Percentiles rank a stretch among this genome's conserved stretches.
Conservation (phyloP, 352 stramenopile genomes). For the Globisporangium middletonii region DNA sequence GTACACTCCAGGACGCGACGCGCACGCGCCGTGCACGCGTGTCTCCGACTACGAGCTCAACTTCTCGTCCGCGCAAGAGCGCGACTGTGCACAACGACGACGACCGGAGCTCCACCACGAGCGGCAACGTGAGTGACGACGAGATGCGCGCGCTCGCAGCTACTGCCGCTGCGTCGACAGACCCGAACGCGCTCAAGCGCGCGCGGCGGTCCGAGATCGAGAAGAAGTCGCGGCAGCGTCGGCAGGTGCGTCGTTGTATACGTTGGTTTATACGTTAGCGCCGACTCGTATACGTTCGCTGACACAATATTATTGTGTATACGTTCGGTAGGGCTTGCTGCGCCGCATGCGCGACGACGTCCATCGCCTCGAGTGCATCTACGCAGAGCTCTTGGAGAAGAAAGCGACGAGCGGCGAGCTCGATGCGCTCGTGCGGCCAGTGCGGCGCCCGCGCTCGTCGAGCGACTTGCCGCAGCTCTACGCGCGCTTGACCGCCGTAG, state of each 20-base stretch:
- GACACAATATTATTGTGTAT: neutral
- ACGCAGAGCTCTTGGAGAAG: conserved; percentile 22
- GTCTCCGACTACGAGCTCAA: neutral
- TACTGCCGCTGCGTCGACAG: neutral
- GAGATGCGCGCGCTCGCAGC: neutral
- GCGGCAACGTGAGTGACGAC: conserved; percentile 1
- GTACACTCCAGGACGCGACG: too few relatives aligned
- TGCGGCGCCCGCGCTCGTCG: conserved; percentile 4
- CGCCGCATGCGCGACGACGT: conserved; percentile 49
- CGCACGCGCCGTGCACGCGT: neutral
- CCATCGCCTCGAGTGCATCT: conserved; percentile 38
- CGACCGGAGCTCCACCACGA: too few relatives aligned
- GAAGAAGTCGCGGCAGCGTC: conserved; percentile 20
- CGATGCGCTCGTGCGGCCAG: conserved; percentile 7
- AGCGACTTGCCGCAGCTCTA: conserved; percentile 16
- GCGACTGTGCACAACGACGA: too few relatives aligned
- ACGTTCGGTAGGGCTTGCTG: conserved; percentile 16
- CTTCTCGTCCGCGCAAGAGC: neutral
- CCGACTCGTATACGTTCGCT: neutral
- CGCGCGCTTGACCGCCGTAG: conserved; percentile 29
- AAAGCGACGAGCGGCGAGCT: conserved; percentile 12
- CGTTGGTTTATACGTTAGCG: neutral
- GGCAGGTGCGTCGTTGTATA: conserved; percentile 16
- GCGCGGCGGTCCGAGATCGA: conserved; percentile 16
- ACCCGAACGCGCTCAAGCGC: conserved; percentile 5